Evolutionary conservation across 768 basidiomycete genomes (phyloP).

Genomic region (Hygrocybe punicea): DNA sequence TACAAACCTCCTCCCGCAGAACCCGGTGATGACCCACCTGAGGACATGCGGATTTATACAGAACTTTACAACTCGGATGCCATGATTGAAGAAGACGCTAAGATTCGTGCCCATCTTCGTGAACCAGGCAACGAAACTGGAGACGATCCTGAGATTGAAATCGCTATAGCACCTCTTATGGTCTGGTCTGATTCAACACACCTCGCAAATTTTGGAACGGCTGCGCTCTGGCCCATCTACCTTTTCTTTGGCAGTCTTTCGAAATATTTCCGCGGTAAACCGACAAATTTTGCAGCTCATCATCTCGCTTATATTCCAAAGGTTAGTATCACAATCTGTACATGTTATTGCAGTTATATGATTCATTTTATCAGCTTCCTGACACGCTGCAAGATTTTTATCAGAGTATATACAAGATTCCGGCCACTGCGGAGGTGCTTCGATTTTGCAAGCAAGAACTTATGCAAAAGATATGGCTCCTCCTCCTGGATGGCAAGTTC

Average conservation of each 20-base stretch:
- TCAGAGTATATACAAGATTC: not conserved
- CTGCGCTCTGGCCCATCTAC: slow-evolving; percentile 36
- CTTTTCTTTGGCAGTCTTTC: slow-evolving; percentile 33
- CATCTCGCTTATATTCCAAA: slow-evolving; percentile 34
- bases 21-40: not conserved
- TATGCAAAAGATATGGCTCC: slow-evolving; percentile 24
- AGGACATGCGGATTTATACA: slow-evolving; percentile 13
- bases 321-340: slow-evolving; percentile 12
- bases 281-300: slow-evolving; percentile 16
- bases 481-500: slow-evolving; percentile 25
- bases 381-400: slow-evolving; percentile 9
- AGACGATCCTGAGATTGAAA: slow-evolving; percentile 8
- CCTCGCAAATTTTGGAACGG: slow-evolving; percentile 27
- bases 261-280: slow-evolving; percentile 30
- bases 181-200: slow-evolving; percentile 30
- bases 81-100: slow-evolving; percentile 9
- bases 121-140: slow-evolving; percentile 11
- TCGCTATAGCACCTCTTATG: slow-evolving; percentile 14
- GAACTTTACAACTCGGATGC: slow-evolving; percentile 18
- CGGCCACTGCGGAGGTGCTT: slow-evolving; percentile 5
- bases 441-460: slow-evolving; percentile 25
- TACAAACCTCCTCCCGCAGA: slow-evolving; percentile 8
- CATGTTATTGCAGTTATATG: not conserved
- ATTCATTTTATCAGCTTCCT: slow-evolving; percentile 10
- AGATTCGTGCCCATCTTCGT: not conserved